Base-by-base conservation (phyloP, 2,329 filamentous ascomycete species). In the Rhynchosporium secalis region DNA sequence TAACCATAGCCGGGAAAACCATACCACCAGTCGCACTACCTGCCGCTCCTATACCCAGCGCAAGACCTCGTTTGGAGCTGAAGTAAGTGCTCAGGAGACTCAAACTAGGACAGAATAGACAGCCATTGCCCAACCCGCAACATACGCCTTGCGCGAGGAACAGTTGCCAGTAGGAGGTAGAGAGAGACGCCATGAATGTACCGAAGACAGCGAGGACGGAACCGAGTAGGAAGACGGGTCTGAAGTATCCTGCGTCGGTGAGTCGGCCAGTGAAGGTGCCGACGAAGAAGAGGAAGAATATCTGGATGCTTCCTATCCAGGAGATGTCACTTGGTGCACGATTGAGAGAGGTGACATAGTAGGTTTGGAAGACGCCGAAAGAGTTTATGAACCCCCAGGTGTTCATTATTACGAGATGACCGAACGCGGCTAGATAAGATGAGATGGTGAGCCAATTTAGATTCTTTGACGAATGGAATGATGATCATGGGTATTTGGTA, bases 241-340 rank as follows among this genome's bases (percentile, higher is more conserved):
- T 72, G 62, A 78, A 78, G 59, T 76, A 75, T 6, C 78, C 77
- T 26, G 75, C 74, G 61, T 80, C 77, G 5, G 75, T 73, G 2
- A 75, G 70, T 9, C 75, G 72, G 2, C 77, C 77, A 8, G 75
- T 72, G 38, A 79, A 71, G 8, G 73, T 76, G 4, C 77, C 75
- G 5, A 78, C 65, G 52, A 78, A 75, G 65, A 78, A 78, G 13
- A 79, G 69, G 13, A 78, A 68, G 63, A 77, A 80, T 41, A 77
- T 68, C 63, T 79, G 77, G 13, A 78, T 67, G n/a, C 72, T 72
- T n/a, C 78, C 78, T n/a, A 81, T 73, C 79, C 78, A 80, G 26
- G 78, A 78, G 33, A 80, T 76, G 33, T 73, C 70, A 1, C 75
- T 76, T 1, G 76, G 72, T 1, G 74, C 65, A 2, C 69, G 67